phyloP scores from a whole-genome alignment of 2,329 filamentous ascomycete species.

The Colletotrichum sp. region DNA sequence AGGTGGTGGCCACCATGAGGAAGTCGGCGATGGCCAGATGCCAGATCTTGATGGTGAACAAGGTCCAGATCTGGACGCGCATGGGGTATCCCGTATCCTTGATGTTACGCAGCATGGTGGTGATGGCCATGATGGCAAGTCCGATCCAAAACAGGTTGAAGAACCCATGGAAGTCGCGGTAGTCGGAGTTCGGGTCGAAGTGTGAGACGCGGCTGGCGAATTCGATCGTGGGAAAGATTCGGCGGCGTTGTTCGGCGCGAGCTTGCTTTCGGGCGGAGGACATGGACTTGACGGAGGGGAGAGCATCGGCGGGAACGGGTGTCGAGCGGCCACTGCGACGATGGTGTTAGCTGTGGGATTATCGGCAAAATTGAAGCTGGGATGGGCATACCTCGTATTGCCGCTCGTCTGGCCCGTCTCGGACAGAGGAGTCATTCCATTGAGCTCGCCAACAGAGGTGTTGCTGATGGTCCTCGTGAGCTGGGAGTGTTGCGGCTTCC shows the following conservation, averaged over 20 bases:
- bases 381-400: conserved; percentile 8
- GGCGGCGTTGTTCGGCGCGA: conserved; percentile 79
- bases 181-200: conserved; percentile 91
- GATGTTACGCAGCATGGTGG: conserved; percentile 89
- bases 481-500: conserved; percentile 54
- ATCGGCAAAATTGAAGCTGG: not conserved
- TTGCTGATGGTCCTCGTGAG: conserved; percentile 19
- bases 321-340: conserved; percentile 76
- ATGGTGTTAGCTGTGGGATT: not conserved
- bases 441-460: conserved; percentile 12
- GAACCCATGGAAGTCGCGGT: conserved; percentile 95
- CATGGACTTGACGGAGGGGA: conserved; percentile 87
- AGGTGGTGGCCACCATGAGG: conserved; percentile 81
- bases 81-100: conserved; percentile 92
- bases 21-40: conserved; percentile 84
- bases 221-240: conserved; percentile 91
- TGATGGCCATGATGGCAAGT: conserved; percentile 94
- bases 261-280: conserved; percentile 84
- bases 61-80: conserved; percentile 82
- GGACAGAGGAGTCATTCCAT: conserved; percentile 1
- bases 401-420: conserved; percentile 18
- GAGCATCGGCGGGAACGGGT: conserved; percentile 85
- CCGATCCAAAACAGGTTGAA: conserved; percentile 99
- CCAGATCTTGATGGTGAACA: conserved; percentile 89
- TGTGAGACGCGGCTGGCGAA: conserved; percentile 92